Percentiles rank a stretch among this genome's conserved stretches.
Conservation (phyloP, 1,139 yeast species). For the Blastobotrys illinoisensis region DNA sequence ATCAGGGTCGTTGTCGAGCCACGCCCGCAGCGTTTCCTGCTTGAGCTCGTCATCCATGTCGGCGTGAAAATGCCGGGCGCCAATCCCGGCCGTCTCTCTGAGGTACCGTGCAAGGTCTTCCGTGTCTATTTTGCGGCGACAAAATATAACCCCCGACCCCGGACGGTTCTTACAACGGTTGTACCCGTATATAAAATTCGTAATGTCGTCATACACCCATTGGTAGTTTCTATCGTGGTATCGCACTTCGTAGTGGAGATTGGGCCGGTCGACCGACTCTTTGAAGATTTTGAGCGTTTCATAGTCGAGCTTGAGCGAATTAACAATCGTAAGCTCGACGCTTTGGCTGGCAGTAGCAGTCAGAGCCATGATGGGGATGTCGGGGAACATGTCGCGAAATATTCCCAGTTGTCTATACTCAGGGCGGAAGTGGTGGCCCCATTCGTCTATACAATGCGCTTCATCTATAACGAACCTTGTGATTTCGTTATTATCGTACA, state of each 20-base stretch:
- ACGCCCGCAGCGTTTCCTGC: conserved; percentile 57
- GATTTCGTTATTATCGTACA: conserved; percentile 51
- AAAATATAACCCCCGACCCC: conserved; percentile 76
- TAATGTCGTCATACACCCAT: conserved; percentile 45
- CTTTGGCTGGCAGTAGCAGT: conserved; percentile 96
- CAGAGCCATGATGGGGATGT: conserved; percentile 86
- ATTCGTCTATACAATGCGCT: conserved; percentile 95
- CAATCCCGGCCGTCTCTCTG: conserved; percentile 53
- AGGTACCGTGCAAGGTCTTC: conserved; percentile 66
- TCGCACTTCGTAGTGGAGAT: conserved; percentile 69
- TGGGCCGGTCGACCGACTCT: conserved; percentile 80
- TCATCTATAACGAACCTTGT: conserved; percentile 93
- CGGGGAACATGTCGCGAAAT: conserved; percentile 69
- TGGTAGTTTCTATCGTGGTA: conserved; percentile 48
- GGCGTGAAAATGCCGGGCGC: conserved; percentile 69
- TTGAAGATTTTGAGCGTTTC: conserved; percentile 47
- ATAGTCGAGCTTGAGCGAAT: conserved; percentile 26
- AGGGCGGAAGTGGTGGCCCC: conserved; percentile 99
- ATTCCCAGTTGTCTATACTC: conserved; percentile 79
- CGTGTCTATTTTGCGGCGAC: conserved; percentile 85
- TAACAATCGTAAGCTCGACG: conserved; percentile 72
- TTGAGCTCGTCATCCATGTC: conserved; percentile 82
- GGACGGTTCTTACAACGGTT: conserved; percentile 45
- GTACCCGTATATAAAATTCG: conserved; percentile 42
- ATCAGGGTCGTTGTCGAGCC: conserved; percentile 59